Conservation (phyloP, 306 rosid genomes). For the Ormosia emarginata region DNA sequence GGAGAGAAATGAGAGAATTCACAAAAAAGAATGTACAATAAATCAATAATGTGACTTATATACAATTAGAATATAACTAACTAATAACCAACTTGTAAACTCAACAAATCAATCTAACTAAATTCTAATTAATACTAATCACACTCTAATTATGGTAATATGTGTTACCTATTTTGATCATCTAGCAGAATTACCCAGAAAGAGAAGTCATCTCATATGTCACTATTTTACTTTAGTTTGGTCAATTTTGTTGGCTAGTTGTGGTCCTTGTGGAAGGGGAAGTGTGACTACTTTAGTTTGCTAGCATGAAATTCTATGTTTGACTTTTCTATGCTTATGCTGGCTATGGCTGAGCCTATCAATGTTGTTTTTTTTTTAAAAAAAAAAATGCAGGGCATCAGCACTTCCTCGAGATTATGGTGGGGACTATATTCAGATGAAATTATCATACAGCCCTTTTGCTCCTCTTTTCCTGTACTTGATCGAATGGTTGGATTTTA, state of each 20-base stretch:
- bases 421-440: conserved; percentile 52
- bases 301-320: neutral
- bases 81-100: too few species aligned
- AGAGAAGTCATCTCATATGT: neutral
- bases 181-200: neutral
- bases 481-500: conserved; percentile 63
- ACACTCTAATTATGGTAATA: too few species aligned
- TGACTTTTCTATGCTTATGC: neutral
- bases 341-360: neutral
- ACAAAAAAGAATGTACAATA: too few species aligned
- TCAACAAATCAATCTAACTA: too few species aligned
- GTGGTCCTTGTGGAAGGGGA: neutral
- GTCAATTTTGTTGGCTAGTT: neutral
- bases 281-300: neutral
- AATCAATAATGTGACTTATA: too few species aligned
- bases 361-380: neutral
- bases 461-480: conserved; percentile 53
- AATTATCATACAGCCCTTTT: conserved; percentile 58
- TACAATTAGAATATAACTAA: too few species aligned
- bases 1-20: too few species aligned
- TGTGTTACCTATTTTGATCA: neutral
- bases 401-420: conserved; percentile 48
- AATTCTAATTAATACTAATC: too few species aligned
- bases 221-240: neutral
- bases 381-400: conserved; percentile 49